Percentiles rank a stretch among this genome's conserved stretches.
phyloP scores from a whole-genome alignment of 768 basidiomycete species.

The Pilatotrama ljubarskyi region DNA sequence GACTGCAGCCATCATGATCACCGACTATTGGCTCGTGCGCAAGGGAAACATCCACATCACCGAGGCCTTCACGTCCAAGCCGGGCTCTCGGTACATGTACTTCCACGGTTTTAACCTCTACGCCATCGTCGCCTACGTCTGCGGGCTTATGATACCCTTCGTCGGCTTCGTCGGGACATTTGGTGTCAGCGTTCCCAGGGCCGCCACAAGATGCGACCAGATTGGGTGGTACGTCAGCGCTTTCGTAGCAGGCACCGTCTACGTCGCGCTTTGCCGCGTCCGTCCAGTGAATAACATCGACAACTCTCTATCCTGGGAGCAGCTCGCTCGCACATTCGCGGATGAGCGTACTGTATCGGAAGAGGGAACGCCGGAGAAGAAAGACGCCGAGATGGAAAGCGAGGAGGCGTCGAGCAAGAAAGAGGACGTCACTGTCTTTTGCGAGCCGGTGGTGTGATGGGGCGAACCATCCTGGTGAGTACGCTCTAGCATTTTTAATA shows the following conservation, averaged over 20 bases:
- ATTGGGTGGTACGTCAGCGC: conserved; percentile 23
- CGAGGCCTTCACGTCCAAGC: conserved; percentile 17
- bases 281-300: conserved; percentile 15
- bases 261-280: conserved; percentile 13
- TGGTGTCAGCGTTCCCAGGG: conserved; percentile 15
- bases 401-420: too few relatives aligned
- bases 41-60: conserved; percentile 16
- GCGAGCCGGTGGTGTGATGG: too few relatives aligned
- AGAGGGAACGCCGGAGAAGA: too few relatives aligned
- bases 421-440: too few relatives aligned
- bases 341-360: too few relatives aligned
- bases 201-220: conserved; percentile 14
- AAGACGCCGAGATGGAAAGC: too few relatives aligned
- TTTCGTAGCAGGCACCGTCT: conserved; percentile 15
- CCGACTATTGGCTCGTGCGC: conserved; percentile 25
- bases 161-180: conserved; percentile 22
- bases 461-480: too few relatives aligned
- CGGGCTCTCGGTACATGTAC: conserved; percentile 21
- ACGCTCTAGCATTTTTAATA: too few relatives aligned
- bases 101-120: conserved; percentile 22
- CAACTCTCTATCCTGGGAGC: conserved; percentile 10
- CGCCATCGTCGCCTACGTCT: conserved; percentile 19
- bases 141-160: conserved; percentile 22
- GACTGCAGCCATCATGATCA: conserved; percentile 23
- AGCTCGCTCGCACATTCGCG: conserved; percentile 13